Conservation (phyloP, 805 yeast species). For the Teunomyces funiuensis region DNA sequence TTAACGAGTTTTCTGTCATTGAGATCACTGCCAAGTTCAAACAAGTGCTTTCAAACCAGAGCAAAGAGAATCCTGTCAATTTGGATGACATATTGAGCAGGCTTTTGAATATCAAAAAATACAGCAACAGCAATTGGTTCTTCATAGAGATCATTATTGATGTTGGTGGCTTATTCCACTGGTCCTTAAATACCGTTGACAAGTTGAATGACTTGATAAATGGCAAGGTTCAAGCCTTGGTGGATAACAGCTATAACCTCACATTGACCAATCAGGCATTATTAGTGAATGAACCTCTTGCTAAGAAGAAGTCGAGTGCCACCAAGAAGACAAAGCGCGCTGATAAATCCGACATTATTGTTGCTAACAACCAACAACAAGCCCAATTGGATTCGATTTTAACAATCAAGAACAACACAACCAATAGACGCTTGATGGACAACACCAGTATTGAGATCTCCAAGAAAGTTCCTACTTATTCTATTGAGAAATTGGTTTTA, state of each 20-base stretch:
- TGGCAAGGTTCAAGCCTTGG: slow-evolving; percentile 45
- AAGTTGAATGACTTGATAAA: slow-evolving; percentile 46
- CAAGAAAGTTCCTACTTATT: slow-evolving; percentile 53
- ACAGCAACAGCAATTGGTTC: slow-evolving; percentile 51
- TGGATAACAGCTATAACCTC: slow-evolving; percentile 43
- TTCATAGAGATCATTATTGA: slow-evolving; percentile 67
- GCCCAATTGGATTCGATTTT: slow-evolving; percentile 34
- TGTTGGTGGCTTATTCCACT: slow-evolving; percentile 68
- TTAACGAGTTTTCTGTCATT: slow-evolving; percentile 61
- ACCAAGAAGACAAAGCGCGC: slow-evolving; percentile 17
- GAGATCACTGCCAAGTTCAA: slow-evolving; percentile 54
- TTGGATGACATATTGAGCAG: slow-evolving; percentile 39
- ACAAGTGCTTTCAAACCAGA: slow-evolving; percentile 28
- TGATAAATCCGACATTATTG: slow-evolving; percentile 26
- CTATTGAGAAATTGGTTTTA: slow-evolving; percentile 49
- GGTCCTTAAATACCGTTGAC: slow-evolving; percentile 53
- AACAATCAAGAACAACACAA: slow-evolving; percentile 28
- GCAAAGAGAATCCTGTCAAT: slow-evolving; percentile 24
- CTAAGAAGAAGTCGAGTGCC: slow-evolving; percentile 23
- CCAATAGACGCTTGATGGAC: slow-evolving; percentile 28
- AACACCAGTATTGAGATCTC: slow-evolving; percentile 26
- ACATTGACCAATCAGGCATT: slow-evolving; percentile 49
- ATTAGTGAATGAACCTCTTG: slow-evolving; percentile 24
- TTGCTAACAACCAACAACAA: slow-evolving; percentile 23
- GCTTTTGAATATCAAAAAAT: slow-evolving; percentile 35